Evolutionary conservation across 495 filamentous ascomycete species (phyloP).

Genomic region (Sporormia fimetaria): DNA sequence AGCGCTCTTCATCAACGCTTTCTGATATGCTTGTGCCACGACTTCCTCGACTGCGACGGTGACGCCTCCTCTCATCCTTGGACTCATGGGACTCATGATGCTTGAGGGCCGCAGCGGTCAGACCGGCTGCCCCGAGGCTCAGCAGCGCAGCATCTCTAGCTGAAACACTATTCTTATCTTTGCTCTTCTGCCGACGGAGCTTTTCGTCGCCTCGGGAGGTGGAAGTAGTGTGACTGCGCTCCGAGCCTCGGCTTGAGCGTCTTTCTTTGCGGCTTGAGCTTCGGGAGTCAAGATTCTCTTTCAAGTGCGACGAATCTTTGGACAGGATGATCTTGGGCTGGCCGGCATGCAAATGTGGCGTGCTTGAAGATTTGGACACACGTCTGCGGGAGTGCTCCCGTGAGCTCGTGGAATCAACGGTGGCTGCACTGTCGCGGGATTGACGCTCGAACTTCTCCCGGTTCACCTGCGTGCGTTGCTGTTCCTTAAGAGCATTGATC

Average conservation of each 20-base stretch:
- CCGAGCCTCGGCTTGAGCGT: constrained; percentile 37
- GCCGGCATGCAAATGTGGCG: constrained; percentile 47
- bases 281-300: constrained; percentile 47
- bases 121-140: constrained; percentile 43
- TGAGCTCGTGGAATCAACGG: constrained; percentile 50
- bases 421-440: constrained; percentile 37
- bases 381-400: constrained; percentile 47
- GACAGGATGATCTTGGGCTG: constrained; percentile 56
- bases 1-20: constrained; percentile 24
- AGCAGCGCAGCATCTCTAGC: constrained; percentile 46
- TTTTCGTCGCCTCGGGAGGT: constrained; percentile 44
- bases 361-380: constrained; percentile 57
- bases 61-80: constrained; percentile 35
- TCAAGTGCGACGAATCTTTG: constrained; percentile 47
- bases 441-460: constrained; percentile 46
- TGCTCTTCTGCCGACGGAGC: constrained; percentile 48
- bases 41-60: constrained; percentile 42
- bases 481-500: constrained; percentile 77
- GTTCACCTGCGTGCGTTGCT: constrained; percentile 59
- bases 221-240: constrained; percentile 38
- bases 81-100: constrained; percentile 49
- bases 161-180: constrained; percentile 35
- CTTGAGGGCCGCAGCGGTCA: constrained; percentile 53
- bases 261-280: constrained; percentile 41
- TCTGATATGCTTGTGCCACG: constrained; percentile 45